Percentiles rank a stretch among this genome's conserved stretches.
Conservation (phyloP, 331 rosid genomes). For the Pyrus hybrid region DNA sequence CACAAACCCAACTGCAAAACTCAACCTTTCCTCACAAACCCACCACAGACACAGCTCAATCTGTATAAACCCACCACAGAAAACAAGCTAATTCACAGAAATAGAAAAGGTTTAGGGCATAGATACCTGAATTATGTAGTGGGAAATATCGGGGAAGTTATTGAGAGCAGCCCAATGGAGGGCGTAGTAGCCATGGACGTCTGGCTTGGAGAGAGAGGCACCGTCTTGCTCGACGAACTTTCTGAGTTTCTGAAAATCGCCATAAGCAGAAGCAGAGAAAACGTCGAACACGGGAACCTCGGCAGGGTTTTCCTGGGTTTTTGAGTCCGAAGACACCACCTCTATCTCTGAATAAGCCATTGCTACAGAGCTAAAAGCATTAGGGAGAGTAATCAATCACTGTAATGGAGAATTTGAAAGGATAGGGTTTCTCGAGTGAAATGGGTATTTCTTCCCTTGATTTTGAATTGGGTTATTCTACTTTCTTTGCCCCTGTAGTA, state of each 20-base stretch:
- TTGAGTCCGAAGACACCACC: conserved; percentile 55
- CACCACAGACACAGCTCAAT: not conserved
- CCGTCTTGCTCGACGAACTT: conserved; percentile 68
- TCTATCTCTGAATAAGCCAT: conserved; percentile 91
- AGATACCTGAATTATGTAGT: conserved; percentile 68
- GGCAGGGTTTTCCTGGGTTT: conserved; percentile 30
- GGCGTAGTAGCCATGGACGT: conserved; percentile 61
- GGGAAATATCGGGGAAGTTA: conserved; percentile 58
- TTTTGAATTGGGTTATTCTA: not conserved
- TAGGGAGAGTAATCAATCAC: not conserved
- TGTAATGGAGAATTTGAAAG: not conserved
- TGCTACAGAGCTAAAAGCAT: not conserved
- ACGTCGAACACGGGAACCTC: conserved; percentile 48
- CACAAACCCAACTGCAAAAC: not conserved
- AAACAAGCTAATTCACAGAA: not conserved
- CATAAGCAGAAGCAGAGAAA: conserved; percentile 68
- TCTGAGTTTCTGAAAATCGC: conserved; percentile 64
- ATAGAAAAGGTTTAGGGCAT: not conserved
- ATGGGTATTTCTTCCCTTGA: not conserved
- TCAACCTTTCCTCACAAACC: not conserved
- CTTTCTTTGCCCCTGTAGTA: not conserved
- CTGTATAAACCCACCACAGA: not conserved
- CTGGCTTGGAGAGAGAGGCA: conserved; percentile 61
- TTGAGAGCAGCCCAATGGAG: conserved; percentile 87
- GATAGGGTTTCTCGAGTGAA: not conserved